These are phyloP conservation scores for Epichloe gansuensis DNA, from an alignment of 2,329 filamentous ascomycete genomes.

Conservation along the genomic window DNA sequence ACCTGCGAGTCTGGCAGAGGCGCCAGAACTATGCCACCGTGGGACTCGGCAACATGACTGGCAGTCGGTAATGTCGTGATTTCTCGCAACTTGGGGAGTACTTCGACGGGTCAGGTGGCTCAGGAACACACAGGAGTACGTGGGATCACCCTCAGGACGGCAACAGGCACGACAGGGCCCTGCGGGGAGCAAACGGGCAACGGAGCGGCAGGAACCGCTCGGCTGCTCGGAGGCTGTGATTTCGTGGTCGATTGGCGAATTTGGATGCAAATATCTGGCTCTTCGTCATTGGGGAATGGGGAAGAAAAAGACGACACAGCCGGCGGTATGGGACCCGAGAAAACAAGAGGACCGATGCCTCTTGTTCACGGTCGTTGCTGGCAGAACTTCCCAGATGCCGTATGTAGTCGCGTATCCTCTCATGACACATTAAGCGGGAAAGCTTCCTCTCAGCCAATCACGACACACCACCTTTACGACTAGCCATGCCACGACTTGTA, in stretches of 20 bases:
- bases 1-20: constrained; percentile 29
- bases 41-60: constrained; percentile 35
- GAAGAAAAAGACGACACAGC: background rate
- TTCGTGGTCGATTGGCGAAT: constrained; percentile 2
- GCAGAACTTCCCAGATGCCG: constrained; percentile 8
- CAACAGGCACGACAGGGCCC: background rate
- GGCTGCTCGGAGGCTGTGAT: background rate
- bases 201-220: constrained; percentile 4
- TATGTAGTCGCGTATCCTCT: constrained; percentile 18
- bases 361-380: constrained; percentile 7
- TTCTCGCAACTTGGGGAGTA: constrained; percentile 11
- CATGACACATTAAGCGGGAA: constrained; percentile 29
- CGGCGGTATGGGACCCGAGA: background rate
- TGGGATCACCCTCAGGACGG: background rate
- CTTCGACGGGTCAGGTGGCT: background rate
- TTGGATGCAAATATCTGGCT: background rate
- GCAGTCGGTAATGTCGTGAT: constrained; percentile 16
- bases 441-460: constrained; percentile 18
- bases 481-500: constrained; percentile 8
- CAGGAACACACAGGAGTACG: constrained; percentile 1
- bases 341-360: constrained; percentile 1
- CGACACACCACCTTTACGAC: constrained; percentile 8
- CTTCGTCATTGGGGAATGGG: background rate
- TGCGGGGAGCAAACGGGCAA: constrained; percentile 8
- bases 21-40: constrained; percentile 36